Base-by-base conservation (phyloP, 192 early-diverging fungal genomes). In the Coemansia sp. region DNA sequence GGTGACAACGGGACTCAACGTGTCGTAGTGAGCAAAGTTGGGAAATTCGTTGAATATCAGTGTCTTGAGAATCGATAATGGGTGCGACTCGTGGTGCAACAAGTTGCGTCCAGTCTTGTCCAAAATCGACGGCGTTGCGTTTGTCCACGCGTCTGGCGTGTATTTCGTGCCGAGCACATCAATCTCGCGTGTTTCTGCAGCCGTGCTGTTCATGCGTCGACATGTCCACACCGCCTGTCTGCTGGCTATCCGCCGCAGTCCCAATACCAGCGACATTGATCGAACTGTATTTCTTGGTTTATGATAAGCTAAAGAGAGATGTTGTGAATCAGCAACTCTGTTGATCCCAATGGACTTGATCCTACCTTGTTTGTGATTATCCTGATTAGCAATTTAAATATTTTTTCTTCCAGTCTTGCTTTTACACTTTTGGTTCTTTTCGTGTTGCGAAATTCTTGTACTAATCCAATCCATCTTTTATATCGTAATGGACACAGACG, bases 21-120 rank as follows among this genome's bases (percentile, higher is more conserved):
- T 67, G 43, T 90, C 83, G 65, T 85, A 83, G 60, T 85, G 67
- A 17, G 85, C 83, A 69, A 85, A 91, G 37, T 82, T 77, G 0
- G 73, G 70, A 59, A 97, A 94, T 70, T 93, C 83, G 10, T 70
- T 66, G 63, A 92, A 91, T 60, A 98, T 94, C 35, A 85, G 76
- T 1, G 82, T 69, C 56, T 92, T 92, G 50, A 98, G 83, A 62
- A 96, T 95, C 15, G 87, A 85, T 65, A 98, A 82, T 15, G 97
- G 97, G 51, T 98, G 93, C 49, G 87, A 85, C 22, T 83, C 88
- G 22, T 87, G 82, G 22, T 89, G 83, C 67, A 94, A 91, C 27
- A 98, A 83, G 43, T 87, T 76, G 35, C 92, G 86, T 0, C 85
- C 82, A 5, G 87, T 87, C 70, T 94, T 94, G 59, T 85, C 72